Evolutionary conservation across 192 early-diverging fungal species (phyloP), one percentile per base, ranked within the genome.

Genomic region (Coemansia guatemalensis): DNA sequence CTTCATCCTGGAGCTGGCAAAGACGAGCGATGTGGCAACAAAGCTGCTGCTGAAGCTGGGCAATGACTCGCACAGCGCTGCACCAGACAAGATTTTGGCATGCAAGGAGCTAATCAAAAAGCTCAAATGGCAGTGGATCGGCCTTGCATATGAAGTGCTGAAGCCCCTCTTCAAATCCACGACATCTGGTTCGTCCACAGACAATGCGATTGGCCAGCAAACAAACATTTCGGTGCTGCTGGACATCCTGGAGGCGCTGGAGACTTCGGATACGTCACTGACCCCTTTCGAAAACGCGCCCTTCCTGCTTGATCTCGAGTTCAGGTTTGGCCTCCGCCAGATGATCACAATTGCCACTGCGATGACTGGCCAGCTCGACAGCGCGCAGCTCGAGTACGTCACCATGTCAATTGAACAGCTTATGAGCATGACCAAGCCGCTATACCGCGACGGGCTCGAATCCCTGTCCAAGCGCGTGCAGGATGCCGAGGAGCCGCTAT

Each of bases 231-330:
- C 84, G 23, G 61, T 84, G 21, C 47, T 90, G 17, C 64, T 90
- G 20, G 61, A 61, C 7, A 71, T 91, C 17, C 78, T 94, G 63
- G 90, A 94, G 35, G 58, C 71, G n/a, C 84, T 85, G 30, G 77
- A 72, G 6, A 70, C 90, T 17, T 82, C 86, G n/a, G 83, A 82
- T 8, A 66, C 84, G 4, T 71, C 39, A 35, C 64, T 87, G 21
- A 48, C 54, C 4, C 87, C 86, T 11, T 86, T 93, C 60, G 52
- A 62, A 1, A 85, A 89, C 62, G 93, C 92, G 2, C 91, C 95
- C n/a, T 75, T 95, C 58, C 68, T 95, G 33, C 71, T 96, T 17
- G 95, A 96, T 68, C 69, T 94, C 26, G 91, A 96, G 71, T 83
- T 93, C 33, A 82, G 90, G 48, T 88, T 84, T 51, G 73, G 82